A percentile compares a stretch with the other conserved stretches of the same genome.
Conservation (phyloP, 2,329 filamentous ascomycete species). For the Albophoma yamanashiensis region DNA sequence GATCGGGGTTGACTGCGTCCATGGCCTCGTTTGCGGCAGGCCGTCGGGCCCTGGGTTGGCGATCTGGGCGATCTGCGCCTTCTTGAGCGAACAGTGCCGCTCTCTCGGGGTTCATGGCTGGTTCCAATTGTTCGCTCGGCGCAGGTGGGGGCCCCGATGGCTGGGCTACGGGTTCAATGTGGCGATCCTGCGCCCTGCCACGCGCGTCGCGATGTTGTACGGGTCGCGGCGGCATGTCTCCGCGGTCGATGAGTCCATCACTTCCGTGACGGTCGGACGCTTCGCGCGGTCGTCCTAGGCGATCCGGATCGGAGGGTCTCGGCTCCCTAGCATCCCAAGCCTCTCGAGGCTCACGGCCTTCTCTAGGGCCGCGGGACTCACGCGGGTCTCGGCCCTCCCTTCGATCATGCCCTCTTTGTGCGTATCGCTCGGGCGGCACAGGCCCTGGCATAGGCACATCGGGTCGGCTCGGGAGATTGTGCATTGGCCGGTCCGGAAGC, state of each 20-base stretch:
- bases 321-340: slow-evolving; percentile 26
- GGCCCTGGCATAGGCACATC: slow-evolving; percentile 44
- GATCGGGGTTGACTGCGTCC: slow-evolving; percentile 35
- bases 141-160: slow-evolving; percentile 14
- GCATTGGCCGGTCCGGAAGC: slow-evolving; percentile 23
- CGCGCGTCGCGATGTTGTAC: slow-evolving; percentile 24
- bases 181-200: slow-evolving; percentile 15
- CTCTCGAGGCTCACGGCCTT: slow-evolving; percentile 18
- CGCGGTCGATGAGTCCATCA: slow-evolving; percentile 21
- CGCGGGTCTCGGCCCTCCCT: slow-evolving; percentile 24
- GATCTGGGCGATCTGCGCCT: slow-evolving; percentile 12
- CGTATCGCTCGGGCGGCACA: slow-evolving; percentile 34
- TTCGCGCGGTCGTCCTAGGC: slow-evolving; percentile 31
- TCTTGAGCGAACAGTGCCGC: slow-evolving; percentile 36
- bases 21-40: slow-evolving; percentile 15
- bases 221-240: slow-evolving; percentile 23
- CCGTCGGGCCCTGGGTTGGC: slow-evolving; percentile 15
- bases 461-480: slow-evolving; percentile 44
- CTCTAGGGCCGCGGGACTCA: slow-evolving; percentile 14
- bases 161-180: slow-evolving; percentile 16
- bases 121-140: slow-evolving; percentile 23
- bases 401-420: slow-evolving; percentile 28
- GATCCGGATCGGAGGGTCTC: slow-evolving; percentile 27
- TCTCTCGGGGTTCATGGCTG: slow-evolving; percentile 44
- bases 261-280: slow-evolving; percentile 29